phyloP scores from a whole-genome alignment of 2,329 filamentous ascomycete genomes.

The Aspergillus neoniger region DNA sequence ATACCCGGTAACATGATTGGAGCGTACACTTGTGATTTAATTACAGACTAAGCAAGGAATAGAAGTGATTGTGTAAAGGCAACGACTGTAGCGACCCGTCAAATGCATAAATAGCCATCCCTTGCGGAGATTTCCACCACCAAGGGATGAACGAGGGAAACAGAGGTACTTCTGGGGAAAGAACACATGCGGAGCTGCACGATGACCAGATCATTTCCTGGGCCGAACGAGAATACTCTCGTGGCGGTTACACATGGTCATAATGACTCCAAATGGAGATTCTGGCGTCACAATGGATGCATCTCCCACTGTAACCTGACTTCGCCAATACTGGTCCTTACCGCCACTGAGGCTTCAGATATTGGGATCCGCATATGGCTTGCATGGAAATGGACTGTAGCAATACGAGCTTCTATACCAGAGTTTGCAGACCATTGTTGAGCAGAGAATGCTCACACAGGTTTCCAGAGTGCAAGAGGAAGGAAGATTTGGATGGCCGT shows the following conservation, averaged over 20 bases:
- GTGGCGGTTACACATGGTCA: neutral
- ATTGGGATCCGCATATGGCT: neutral
- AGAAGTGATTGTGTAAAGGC: neutral
- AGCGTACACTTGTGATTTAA: conserved; percentile 12
- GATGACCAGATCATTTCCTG: neutral
- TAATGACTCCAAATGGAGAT: neutral
- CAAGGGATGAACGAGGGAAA: conserved; percentile 2
- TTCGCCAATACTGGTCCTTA: neutral
- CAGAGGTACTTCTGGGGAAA: neutral
- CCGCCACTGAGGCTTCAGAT: neutral
- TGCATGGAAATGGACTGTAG: neutral
- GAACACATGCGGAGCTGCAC: neutral
- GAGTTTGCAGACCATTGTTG: neutral
- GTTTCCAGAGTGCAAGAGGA: neutral
- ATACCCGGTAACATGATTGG: conserved; percentile 6
- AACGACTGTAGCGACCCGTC: neutral
- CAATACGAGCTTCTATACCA: neutral
- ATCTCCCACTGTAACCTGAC: neutral
- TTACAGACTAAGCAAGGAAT: conserved; percentile 10
- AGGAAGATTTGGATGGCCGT: neutral
- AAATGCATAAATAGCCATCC: neutral
- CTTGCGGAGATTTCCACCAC: neutral
- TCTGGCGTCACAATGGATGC: neutral
- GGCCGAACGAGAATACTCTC: neutral
- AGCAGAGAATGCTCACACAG: neutral